Evolutionary conservation across 768 basidiomycete species (phyloP).

Genomic region (Trametes sanguinea): DNA sequence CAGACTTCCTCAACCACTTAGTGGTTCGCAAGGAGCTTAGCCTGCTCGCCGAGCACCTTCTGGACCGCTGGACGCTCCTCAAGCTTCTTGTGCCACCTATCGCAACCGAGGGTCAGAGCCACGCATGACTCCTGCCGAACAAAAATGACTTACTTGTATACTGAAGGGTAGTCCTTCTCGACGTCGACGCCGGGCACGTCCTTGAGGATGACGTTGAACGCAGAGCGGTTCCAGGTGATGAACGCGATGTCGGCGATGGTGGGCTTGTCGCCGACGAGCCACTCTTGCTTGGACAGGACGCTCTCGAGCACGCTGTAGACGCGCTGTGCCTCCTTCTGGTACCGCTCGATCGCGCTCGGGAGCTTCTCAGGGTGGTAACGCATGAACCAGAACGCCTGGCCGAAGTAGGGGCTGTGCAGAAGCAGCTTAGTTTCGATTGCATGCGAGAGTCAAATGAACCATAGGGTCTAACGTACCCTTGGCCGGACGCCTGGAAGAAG

Average conservation of each 20-base stretch:
- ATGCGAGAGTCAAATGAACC: too few relatives aligned
- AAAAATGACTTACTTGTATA: slow-evolving; percentile 16
- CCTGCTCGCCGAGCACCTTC: slow-evolving; percentile 15
- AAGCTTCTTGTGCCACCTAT: slow-evolving; percentile 30
- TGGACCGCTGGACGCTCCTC: slow-evolving; percentile 15
- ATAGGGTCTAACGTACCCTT: slow-evolving; percentile 23
- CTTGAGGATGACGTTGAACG: slow-evolving; percentile 11
- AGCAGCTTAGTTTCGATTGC: neutral
- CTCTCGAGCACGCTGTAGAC: slow-evolving; percentile 32
- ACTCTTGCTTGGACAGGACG: slow-evolving; percentile 33
- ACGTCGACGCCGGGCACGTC: slow-evolving; percentile 15
- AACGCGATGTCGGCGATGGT: slow-evolving; percentile 33
- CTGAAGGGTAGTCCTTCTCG: slow-evolving; percentile 27
- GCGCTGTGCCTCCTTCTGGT: slow-evolving; percentile 32
- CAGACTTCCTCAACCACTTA: neutral
- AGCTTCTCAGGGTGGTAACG: slow-evolving; percentile 32
- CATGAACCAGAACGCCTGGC: slow-evolving; percentile 32
- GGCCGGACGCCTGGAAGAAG: slow-evolving; percentile 40
- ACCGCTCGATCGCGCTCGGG: slow-evolving; percentile 33
- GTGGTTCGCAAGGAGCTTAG: neutral
- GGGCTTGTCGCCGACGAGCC: slow-evolving; percentile 31
- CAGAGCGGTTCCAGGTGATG: slow-evolving; percentile 28
- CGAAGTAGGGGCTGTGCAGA: slow-evolving; percentile 29
- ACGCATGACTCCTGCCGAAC: neutral
- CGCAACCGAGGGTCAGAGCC: neutral